These are phyloP conservation scores for Mycosarcoma mackinlayi DNA, from an alignment of 1,284 basidiomycete species.

Conservation along the genomic window DNA sequence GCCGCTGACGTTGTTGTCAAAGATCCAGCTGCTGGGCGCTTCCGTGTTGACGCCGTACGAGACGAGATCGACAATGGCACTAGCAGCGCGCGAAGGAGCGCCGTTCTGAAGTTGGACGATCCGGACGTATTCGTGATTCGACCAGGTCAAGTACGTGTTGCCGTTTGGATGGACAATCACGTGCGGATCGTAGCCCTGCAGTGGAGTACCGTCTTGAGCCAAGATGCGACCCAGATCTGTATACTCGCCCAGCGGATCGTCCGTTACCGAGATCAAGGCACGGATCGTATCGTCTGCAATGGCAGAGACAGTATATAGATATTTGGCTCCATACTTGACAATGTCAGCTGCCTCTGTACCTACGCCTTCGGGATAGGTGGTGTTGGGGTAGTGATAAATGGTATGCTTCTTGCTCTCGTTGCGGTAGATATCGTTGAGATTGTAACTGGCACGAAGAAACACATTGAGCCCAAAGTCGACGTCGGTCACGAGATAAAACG, in stretches of 20 bases:
- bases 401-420: conserved; percentile 27
- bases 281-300: conserved; percentile 40
- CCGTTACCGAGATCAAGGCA: conserved; percentile 20
- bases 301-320: conserved; percentile 37
- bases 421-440: conserved; percentile 42
- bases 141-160: conserved; percentile 41
- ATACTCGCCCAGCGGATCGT: conserved; percentile 30
- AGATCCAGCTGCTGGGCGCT: conserved; percentile 38
- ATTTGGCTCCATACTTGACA: conserved; percentile 20
- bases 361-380: conserved; percentile 31
- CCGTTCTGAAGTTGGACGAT: conserved; percentile 35
- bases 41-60: conserved; percentile 48
- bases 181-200: conserved; percentile 42
- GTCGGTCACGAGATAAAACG: conserved; percentile 38
- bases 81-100: conserved; percentile 21
- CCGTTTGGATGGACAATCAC: conserved; percentile 45
- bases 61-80: conserved; percentile 23
- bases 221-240: conserved; percentile 28
- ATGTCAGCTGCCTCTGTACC: conserved; percentile 46
- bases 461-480: conserved; percentile 38
- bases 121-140: conserved; percentile 42
- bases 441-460: conserved; percentile 31
- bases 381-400: conserved; percentile 29
- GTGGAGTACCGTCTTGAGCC: conserved; percentile 17
- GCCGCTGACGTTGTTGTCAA: conserved; percentile 23